Base-by-base conservation (phyloP, 495 filamentous ascomycete species). In the Cladorrhinum samala region DNA sequence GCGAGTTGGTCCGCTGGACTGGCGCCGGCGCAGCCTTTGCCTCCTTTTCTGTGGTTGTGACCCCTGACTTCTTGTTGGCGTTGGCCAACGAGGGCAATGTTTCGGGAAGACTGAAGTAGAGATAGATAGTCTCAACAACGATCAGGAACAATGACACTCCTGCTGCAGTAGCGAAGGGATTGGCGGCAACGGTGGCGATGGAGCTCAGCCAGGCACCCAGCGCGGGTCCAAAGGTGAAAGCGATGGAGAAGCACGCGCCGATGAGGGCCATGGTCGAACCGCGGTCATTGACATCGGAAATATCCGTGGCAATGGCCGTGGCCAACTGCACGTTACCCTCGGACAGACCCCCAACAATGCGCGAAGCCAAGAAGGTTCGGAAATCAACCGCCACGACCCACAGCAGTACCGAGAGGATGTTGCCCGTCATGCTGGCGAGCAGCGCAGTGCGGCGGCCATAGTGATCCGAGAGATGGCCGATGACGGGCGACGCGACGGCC, bases 321-420 rank as follows among this genome's bases (percentile, higher is more conserved):
- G 94, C 94, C 2, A 99, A 75, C 71, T 99, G 93, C 0, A 99
- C 89, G 61, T 99, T 99, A 21, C 91, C 94, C 66, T 99, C 93
- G 47, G 91, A 95, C 54, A 99, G 72, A 0, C 93, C 93, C 14
- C 93, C 93, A 2, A 99, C 87, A 14, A 99, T 75, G 37, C 93
- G 84, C 60, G 88, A 93, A 5, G 89, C 88, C 3, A 99, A 75
- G 62, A 99, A 99, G 3, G 92, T 96, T 6, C 91, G 84, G 73
- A 99, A 99, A 65, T 96, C 91, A 7, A 83, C 86, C 1, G 92
- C 91, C 6, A 86, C 78, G 9, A 96, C 88, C 93, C 93, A 99
- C 37, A 99, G 83, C 36, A 90, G 83, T 3, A 97, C 94, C 13
- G 88, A 93, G 23, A 88, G 64, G 47, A 95, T 90, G 64, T 99